phyloP scores from a whole-genome alignment of 1,139 yeast species.

The Diutina pseudorugosa region DNA sequence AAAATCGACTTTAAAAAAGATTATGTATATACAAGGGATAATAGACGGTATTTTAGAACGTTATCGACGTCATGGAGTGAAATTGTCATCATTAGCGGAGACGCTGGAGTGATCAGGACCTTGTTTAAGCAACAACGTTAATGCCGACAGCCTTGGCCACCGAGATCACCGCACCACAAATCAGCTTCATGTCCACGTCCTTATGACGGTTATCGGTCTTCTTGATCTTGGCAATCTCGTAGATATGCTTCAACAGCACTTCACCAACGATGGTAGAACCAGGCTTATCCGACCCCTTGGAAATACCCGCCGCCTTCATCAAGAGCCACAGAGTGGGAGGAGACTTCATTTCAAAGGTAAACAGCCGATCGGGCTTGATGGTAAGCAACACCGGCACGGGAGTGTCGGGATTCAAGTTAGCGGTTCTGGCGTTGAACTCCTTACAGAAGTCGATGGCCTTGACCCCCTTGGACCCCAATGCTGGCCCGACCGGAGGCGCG shows the following conservation, averaged over 20 bases:
- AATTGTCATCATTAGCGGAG: no score
- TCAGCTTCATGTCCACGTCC: constrained; percentile 55
- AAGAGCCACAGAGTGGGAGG: constrained; percentile 89
- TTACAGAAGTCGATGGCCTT: constrained; percentile 98
- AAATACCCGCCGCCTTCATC: constrained; percentile 72
- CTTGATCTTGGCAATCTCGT: constrained; percentile 91
- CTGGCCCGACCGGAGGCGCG: constrained; percentile 99
- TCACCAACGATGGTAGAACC: constrained; percentile 44
- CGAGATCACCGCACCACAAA: constrained; percentile 73
- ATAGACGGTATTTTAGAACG: no score
- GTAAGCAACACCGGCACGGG: constrained; percentile 83
- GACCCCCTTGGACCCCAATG: constrained; percentile 95
- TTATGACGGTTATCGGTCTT: constrained; percentile 76
- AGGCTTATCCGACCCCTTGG: constrained; percentile 63
- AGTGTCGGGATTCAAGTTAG: constrained; percentile 69
- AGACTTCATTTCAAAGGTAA: constrained; percentile 74
- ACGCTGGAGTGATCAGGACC: no score
- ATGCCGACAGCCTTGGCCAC: constrained; percentile 86
- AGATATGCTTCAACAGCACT: constrained; percentile 76
- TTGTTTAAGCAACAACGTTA: constrained; percentile 53
- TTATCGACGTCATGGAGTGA: no score
- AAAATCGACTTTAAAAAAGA: no score
- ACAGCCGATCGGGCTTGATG: constrained; percentile 86
- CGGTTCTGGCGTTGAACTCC: constrained; percentile 95
- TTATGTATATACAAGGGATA: no score